These are phyloP conservation scores for Parastagonospora avenae DNA, from an alignment of 2,329 filamentous ascomycete genomes.

Conservation along the genomic window DNA sequence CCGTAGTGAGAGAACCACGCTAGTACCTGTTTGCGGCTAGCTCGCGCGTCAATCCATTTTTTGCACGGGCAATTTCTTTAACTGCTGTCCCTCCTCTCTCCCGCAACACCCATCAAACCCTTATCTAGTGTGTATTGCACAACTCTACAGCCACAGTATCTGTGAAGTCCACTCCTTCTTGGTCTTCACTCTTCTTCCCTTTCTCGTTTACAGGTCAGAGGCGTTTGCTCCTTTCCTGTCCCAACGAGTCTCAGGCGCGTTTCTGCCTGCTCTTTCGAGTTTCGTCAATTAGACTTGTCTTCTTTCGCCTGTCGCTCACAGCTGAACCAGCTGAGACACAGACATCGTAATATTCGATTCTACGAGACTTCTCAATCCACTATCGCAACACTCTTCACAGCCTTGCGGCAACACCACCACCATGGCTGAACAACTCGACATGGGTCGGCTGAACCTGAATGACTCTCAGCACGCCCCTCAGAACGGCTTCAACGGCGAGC, in stretches of 20 bases:
- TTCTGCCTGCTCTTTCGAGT: conserved; percentile 45
- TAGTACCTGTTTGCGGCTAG: background rate
- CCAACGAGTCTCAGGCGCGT: conserved; percentile 49
- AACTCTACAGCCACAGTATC: conserved; percentile 34
- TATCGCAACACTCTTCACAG: conserved; percentile 6
- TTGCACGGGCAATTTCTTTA: conserved; percentile 31
- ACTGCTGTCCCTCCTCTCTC: conserved; percentile 25
- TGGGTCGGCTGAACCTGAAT: conserved; percentile 74
- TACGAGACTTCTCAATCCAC: conserved; percentile 5
- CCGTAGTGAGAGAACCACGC: conserved; percentile 1
- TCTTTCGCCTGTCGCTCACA: conserved; percentile 39
- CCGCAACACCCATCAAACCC: conserved; percentile 34
- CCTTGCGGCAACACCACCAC: conserved; percentile 26
- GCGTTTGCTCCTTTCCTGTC: conserved; percentile 44
- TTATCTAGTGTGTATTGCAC: conserved; percentile 39
- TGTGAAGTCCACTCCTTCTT: conserved; percentile 48
- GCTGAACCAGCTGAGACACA: conserved; percentile 34
- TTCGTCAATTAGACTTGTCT: conserved; percentile 34
- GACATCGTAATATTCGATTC: conserved; percentile 25
- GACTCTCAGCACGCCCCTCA: conserved; percentile 64
- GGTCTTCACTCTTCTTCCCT: conserved; percentile 48
- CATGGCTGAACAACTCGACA: conserved; percentile 71
- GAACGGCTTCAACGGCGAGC: conserved; percentile 57
- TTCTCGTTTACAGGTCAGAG: conserved; percentile 47
- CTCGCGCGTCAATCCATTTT: conserved; percentile 21